Evolutionary conservation across 2,329 filamentous ascomycete species (phyloP).

Genomic region (Phialemonium atrogriseum): DNA sequence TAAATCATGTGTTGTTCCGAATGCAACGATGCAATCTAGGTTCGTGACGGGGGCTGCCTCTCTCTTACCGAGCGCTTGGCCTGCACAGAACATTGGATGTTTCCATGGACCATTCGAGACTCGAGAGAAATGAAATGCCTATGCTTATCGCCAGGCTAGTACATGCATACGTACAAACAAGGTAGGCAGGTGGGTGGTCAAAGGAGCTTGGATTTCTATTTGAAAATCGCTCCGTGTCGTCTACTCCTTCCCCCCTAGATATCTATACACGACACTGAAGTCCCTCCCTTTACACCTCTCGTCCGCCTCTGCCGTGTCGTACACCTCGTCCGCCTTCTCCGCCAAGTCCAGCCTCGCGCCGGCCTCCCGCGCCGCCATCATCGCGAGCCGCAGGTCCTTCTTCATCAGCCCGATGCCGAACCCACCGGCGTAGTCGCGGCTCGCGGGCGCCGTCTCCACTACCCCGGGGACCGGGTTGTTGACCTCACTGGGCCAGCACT

Average conservation of each 20-base stretch:
- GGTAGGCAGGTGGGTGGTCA: no score
- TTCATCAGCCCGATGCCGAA: slow-evolving; percentile 74
- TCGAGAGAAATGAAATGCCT: no score
- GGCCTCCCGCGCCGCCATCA: slow-evolving; percentile 61
- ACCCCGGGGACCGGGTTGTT: slow-evolving; percentile 94
- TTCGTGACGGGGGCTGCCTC: no score
- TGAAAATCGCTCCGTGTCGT: slow-evolving; percentile 3
- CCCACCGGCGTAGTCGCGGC: slow-evolving; percentile 66
- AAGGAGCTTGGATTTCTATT: no score
- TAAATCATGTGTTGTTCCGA: no score
- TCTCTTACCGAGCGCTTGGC: no score
- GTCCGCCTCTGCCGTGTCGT: slow-evolving; percentile 54
- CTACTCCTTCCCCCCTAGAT: slow-evolving; percentile 48
- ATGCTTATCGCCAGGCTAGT: no score
- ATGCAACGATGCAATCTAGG: no score
- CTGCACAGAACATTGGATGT: no score
- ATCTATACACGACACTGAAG: slow-evolving; percentile 75
- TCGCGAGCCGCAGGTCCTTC: slow-evolving; percentile 68
- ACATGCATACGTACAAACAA: no score
- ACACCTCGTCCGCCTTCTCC: slow-evolving; percentile 55
- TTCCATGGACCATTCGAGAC: no score
- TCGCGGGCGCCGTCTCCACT: slow-evolving; percentile 65
- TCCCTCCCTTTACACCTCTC: slow-evolving; percentile 61
- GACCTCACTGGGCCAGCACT: slow-evolving; percentile 89
- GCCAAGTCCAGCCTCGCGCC: slow-evolving; percentile 59